A percentile compares a stretch with the other conserved stretches of the same genome.
Conservation (phyloP, 2,329 filamentous ascomycete species). For the Ophiostoma quercus region DNA sequence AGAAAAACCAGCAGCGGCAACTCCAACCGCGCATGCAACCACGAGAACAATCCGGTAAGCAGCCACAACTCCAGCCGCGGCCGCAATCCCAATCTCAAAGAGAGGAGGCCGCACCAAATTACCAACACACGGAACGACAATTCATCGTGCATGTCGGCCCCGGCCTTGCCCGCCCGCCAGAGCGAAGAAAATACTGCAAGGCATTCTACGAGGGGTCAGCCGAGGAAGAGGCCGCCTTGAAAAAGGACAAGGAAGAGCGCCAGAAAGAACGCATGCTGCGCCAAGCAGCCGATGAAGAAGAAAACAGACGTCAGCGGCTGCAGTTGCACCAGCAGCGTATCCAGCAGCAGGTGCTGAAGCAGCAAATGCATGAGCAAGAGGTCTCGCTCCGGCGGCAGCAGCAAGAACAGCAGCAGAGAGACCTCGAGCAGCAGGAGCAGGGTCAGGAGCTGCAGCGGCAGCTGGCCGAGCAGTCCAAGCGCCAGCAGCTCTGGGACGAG, state of each 20-base stretch:
- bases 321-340: constrained; percentile 6
- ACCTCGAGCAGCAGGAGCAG: neutral
- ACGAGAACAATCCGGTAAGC: neutral
- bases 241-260: neutral
- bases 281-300: neutral
- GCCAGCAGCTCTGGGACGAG: neutral
- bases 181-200: neutral
- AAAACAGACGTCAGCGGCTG: neutral
- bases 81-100: neutral
- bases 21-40: neutral
- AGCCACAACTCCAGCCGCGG: neutral
- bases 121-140: neutral
- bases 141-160: neutral
- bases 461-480: neutral
- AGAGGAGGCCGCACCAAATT: neutral
- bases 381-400: neutral
- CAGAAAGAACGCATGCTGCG: neutral
- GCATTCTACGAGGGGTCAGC: neutral
- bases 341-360: neutral
- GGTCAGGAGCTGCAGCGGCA: neutral
- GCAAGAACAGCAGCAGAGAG: neutral
- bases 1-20: neutral
- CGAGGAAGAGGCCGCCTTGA: neutral
- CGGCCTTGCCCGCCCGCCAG: neutral
- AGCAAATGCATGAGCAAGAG: constrained; percentile 3